Evolutionary conservation across 2,329 filamentous ascomycete genomes (phyloP), one percentile per base, ranked within the genome.

Genomic region (Neonectria ditissima): DNA sequence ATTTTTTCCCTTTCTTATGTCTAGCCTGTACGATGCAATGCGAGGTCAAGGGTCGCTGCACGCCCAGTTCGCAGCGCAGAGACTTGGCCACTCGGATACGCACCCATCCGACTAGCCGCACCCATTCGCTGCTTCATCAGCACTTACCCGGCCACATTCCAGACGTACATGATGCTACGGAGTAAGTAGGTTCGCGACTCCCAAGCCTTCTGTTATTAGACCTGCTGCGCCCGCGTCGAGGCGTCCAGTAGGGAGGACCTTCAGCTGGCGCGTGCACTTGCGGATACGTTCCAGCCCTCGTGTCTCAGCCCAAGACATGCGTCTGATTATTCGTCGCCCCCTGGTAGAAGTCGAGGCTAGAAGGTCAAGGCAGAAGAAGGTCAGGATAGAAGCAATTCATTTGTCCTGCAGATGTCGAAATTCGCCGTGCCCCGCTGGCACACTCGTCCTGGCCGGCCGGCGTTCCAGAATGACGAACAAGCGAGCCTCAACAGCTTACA

Each of bases 301-400:
- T 55, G 63, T 68, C 61, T 68, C 66, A 66, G 66, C 52, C 58
- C 62, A 65, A 68, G 66, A 68, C 64, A 65, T 58, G 58, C 51
- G 30, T 64, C 48, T 53, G 24, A 45, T 44, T 52, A 18, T 54
- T 44, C 47, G 16, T 54, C 41, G 45, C 22, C 10, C 16, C 45
- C 52, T 37, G 20, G 4, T 13, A 45, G 55, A 44, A 44, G 20
- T 22, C 24, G 20, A 30, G n/a, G 10, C 16, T 50, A 32, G 34
- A 30, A 32, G 8, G 37, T 18, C 37, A 10, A 20, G n/a, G 37
- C 24, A 44, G 47, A 51, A 37, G n/a, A n/a, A 44, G 24, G 24
- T n/a, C n/a, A n/a, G n/a, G n/a, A n/a, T n/a, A n/a, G n/a, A n/a
- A n/a, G n/a, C n/a, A n/a, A 26, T 55, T 50, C 55, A 37, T 44